Evolutionary conservation across 2,329 filamentous ascomycete species (phyloP), one percentile per base, ranked within the genome.

Genomic region (Hypoxylon sp.): DNA sequence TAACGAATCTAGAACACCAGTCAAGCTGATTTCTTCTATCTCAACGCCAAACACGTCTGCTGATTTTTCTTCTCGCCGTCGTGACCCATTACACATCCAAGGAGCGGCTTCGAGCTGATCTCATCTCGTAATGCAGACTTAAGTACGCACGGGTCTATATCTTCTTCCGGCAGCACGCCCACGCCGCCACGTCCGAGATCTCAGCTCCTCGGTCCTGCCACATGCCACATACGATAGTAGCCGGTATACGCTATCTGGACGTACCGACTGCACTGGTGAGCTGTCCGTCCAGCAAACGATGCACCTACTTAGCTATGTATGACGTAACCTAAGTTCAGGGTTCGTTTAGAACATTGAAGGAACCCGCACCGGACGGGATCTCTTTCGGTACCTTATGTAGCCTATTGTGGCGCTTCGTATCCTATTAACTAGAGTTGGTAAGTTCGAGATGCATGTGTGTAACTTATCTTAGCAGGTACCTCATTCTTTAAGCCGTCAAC

Each of bases 181-280:
- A 49, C 45, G 58, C 53, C 63, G 58, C 63, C 63, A 66, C 63
- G 50, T 53, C 53, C 53, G 49, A 59, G 48, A 16, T n/a, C 56
- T 49, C 45, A 48, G 26, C 38, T 32, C 50, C 16, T 50, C 30
- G 44, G 48, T 32, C 22, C 54, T 44, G n/a, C n/a, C n/a, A n/a
- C n/a, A n/a, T 32, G 44, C 50, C 36, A 28, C 36, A 26, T 53
- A 58, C 53, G 28, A 28, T 20, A 22, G 6, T 16, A 64, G 14
- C 44, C 60, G 60, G 56, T 58, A 64, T 67, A 58, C 60, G 20
- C 56, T 64, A 53, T 64, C 28, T 40, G 55, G 46, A 56, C 24
- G 45, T 40, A 40, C 64, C 61, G 44, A 50, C 16, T 26, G 12
- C 14, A 32, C 18, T 50, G 22, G 50, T 49, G 56, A 50, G 46